Evolutionary conservation across 306 rosid species (phyloP).

Genomic region (Inga laurina): DNA sequence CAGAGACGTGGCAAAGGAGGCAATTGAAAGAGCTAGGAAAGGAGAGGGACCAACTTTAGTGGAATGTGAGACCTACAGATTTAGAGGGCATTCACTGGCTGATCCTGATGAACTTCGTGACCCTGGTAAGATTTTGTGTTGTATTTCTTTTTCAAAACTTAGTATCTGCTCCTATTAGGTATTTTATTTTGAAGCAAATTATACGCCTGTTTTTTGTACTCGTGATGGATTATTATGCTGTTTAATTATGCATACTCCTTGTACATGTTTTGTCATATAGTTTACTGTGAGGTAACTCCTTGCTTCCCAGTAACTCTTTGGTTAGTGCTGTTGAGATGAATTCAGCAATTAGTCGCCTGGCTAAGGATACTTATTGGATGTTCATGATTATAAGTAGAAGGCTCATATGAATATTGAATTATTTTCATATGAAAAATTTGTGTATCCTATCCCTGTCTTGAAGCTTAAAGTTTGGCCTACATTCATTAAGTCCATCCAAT

Average conservation of each 20-base stretch:
- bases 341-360: neutral
- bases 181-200: slow-evolving; percentile 8
- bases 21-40: slow-evolving; percentile 90
- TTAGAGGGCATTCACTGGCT: slow-evolving; percentile 98
- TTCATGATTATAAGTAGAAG: neutral
- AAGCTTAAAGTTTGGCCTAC: neutral
- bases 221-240: slow-evolving; percentile 3
- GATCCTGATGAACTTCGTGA: slow-evolving; percentile 99
- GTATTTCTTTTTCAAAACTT: slow-evolving; percentile 21
- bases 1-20: slow-evolving; percentile 96
- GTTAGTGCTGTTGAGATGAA: neutral
- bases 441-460: neutral
- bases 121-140: slow-evolving; percentile 71
- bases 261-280: slow-evolving; percentile 2
- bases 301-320: neutral
- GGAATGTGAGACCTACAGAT: slow-evolving; percentile 96
- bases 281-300: neutral
- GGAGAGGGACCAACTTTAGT: slow-evolving; percentile 98
- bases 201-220: slow-evolving; percentile 16
- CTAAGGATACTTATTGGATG: neutral
- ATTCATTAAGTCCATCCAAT: neutral
- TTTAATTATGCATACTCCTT: slow-evolving; percentile 17
- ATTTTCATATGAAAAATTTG: neutral
- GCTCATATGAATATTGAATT: slow-evolving; percentile 14
- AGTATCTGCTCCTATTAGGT: neutral